phyloP scores from a whole-genome alignment of 2,329 filamentous ascomycete species.

The Cordyceps pruinosa region DNA sequence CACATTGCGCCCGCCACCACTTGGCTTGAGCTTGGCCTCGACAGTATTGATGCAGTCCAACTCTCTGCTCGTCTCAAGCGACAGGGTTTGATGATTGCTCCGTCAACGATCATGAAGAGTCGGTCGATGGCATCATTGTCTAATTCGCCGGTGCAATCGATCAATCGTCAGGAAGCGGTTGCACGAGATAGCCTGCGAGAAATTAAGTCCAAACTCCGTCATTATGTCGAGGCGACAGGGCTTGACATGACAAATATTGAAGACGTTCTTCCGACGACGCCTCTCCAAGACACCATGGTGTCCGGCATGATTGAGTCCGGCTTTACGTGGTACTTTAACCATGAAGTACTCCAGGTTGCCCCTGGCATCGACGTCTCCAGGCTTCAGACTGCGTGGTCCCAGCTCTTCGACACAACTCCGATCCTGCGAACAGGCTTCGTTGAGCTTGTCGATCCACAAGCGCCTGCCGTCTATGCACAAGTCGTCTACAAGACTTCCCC shows the following conservation, averaged over 20 bases:
- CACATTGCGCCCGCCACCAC: constrained; percentile 53
- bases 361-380: constrained; percentile 45
- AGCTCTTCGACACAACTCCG: constrained; percentile 53
- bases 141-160: constrained; percentile 10
- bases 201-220: background rate
- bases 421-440: constrained; percentile 72
- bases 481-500: constrained; percentile 29
- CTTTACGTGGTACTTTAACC: constrained; percentile 76
- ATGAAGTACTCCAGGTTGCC: constrained; percentile 63
- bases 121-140: constrained; percentile 59
- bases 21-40: constrained; percentile 76
- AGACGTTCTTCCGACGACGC: constrained; percentile 64
- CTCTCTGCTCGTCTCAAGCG: constrained; percentile 65
- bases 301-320: constrained; percentile 71
- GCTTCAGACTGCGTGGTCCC: constrained; percentile 55
- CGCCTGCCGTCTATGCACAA: constrained; percentile 46
- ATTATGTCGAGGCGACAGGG: background rate
- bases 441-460: constrained; percentile 52
- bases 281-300: constrained; percentile 81
- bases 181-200: background rate
- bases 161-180: background rate
- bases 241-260: constrained; percentile 35
- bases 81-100: constrained; percentile 51
- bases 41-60: constrained; percentile 89
- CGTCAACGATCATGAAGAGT: constrained; percentile 70